Conservation (phyloP, 2,329 filamentous ascomycete genomes). For the Colletotrichum gigasporum region DNA sequence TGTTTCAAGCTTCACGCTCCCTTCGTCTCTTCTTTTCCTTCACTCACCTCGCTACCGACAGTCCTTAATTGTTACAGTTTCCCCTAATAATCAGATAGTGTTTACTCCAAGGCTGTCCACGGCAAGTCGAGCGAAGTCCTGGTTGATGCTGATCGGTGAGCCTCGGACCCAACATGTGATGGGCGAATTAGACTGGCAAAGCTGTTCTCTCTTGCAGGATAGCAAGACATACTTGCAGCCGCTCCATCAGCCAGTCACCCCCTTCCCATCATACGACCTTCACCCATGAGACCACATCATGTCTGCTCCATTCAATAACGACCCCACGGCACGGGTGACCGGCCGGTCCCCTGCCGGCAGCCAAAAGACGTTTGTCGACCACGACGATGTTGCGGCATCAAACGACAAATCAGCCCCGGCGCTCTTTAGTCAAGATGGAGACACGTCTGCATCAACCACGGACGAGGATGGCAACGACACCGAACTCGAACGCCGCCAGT, state of each 20-base stretch:
- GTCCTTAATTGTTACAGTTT: not conserved
- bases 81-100: not conserved
- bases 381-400: not conserved
- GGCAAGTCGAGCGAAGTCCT: conserved; percentile 8
- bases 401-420: not conserved
- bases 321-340: not conserved
- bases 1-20: not conserved
- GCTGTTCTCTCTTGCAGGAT: not conserved
- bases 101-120: not conserved
- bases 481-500: conserved; percentile 32
- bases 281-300: not conserved
- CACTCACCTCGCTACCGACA: not conserved
- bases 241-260: conserved; percentile 22
- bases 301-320: conserved; percentile 11
- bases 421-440: not conserved
- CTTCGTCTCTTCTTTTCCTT: not conserved
- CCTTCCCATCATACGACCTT: not conserved
- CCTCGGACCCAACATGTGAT: not conserved
- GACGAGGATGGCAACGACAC: conserved; percentile 27
- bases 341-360: conserved; percentile 19
- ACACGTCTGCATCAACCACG: conserved; percentile 13
- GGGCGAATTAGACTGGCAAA: not conserved
- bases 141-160: conserved; percentile 29
- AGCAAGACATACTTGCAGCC: conserved; percentile 25
- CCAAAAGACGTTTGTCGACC: conserved; percentile 29